Conservation (phyloP, 768 basidiomycete genomes). For the Strobilomyces confusus region DNA sequence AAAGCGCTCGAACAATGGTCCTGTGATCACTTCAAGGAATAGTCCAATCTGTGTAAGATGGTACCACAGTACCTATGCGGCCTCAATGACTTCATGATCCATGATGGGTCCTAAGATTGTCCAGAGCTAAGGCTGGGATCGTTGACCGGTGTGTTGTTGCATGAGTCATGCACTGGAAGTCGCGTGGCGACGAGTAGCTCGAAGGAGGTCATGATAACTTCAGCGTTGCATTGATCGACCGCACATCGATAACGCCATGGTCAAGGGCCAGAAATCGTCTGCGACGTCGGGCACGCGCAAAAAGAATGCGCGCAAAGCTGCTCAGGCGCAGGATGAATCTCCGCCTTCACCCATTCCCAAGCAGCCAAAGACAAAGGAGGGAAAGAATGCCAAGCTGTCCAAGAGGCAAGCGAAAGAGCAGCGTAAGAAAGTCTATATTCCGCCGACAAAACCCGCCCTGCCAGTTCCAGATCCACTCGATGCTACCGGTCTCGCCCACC, state of each 20-base stretch:
- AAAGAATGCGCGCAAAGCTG: slow-evolving; percentile 83
- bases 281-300: slow-evolving; percentile 85
- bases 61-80: no score
- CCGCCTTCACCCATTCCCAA: slow-evolving; percentile 37
- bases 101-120: no score
- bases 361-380: slow-evolving; percentile 46
- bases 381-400: slow-evolving; percentile 44
- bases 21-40: no score
- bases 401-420: slow-evolving; percentile 58
- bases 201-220: no score
- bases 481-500: slow-evolving; percentile 69
- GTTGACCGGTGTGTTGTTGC: no score
- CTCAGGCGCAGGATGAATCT: slow-evolving; percentile 30
- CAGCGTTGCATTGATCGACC: neutral
- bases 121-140: no score
- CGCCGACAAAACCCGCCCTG: slow-evolving; percentile 75
- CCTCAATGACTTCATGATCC: no score
- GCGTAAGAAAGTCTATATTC: slow-evolving; percentile 80
- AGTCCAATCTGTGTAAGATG: no score
- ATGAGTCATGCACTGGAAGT: no score
- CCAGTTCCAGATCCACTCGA: slow-evolving; percentile 83
- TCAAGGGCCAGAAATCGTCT: slow-evolving; percentile 62
- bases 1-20: no score
- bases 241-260: slow-evolving; percentile 28
- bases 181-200: no score